phyloP scores from a whole-genome alignment of 2,329 filamentous ascomycete genomes.

The Aspergillus sp. region DNA sequence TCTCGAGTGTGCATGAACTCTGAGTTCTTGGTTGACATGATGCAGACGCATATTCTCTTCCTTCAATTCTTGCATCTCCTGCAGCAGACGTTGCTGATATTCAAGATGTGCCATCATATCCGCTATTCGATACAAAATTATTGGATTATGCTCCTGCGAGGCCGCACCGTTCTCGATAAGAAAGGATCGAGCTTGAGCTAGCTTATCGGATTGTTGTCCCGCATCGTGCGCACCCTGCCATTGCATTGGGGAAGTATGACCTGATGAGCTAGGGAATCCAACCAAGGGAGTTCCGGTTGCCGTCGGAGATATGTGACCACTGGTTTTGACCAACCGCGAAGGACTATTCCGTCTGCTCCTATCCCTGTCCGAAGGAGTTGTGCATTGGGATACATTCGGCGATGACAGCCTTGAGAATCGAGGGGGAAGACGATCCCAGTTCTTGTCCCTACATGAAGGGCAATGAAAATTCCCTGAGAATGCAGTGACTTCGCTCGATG shows the following conservation, averaged over 20 bases:
- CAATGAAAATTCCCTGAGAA: constrained; percentile 10
- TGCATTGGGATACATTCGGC: neutral
- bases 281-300: neutral
- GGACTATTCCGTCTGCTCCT: neutral
- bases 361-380: neutral
- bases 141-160: neutral
- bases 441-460: neutral
- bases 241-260: neutral
- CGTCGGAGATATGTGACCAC: neutral
- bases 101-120: constrained; percentile 18
- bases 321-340: neutral
- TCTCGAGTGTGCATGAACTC: neutral
- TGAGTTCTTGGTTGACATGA: neutral
- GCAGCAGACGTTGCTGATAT: constrained; percentile 10
- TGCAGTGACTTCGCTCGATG: constrained; percentile 1
- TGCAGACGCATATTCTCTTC: constrained; percentile 13
- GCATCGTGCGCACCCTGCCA: neutral
- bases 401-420: neutral
- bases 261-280: neutral
- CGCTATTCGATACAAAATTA: constrained; percentile 14
- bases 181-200: neutral
- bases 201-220: neutral
- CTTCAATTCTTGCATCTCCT: constrained; percentile 12
- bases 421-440: neutral
- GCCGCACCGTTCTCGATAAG: neutral